Percentiles rank a stretch among this genome's conserved stretches.
Evolutionary conservation across 1,139 yeast genomes (phyloP).

Genomic region (Martiniozyma asiatica): DNA sequence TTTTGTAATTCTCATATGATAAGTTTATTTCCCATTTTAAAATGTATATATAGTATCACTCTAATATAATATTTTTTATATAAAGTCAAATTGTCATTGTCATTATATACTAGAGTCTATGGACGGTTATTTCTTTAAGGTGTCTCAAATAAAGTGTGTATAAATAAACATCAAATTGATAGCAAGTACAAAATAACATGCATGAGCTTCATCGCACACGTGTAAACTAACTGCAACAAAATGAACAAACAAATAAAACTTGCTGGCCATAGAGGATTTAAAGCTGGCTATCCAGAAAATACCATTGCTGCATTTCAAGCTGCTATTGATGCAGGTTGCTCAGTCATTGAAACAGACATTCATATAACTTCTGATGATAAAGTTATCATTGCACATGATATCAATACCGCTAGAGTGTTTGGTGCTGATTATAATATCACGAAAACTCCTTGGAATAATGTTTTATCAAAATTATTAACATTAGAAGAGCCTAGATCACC

Average conservation of each 20-base stretch:
- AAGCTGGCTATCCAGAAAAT: conserved; percentile 65
- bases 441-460: conserved; percentile 28
- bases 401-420: conserved; percentile 47
- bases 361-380: conserved; percentile 67
- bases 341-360: conserved; percentile 71
- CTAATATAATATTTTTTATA: no score
- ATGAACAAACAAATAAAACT: not conserved
- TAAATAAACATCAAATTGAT: no score
- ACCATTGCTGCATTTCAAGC: conserved; percentile 61
- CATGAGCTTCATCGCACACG: no score
- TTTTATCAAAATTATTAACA: conserved; percentile 42
- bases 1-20: no score
- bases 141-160: no score
- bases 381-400: conserved; percentile 69
- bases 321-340: conserved; percentile 60
- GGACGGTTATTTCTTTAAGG: no score
- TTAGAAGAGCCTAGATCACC: conserved; percentile 36
- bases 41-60: no score
- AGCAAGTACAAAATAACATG: no score
- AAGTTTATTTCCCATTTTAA: no score
- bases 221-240: not conserved
- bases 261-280: conserved; percentile 24
- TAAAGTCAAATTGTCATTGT: no score
- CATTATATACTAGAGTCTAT: no score
- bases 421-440: conserved; percentile 34